phyloP scores from a whole-genome alignment of 2,329 filamentous ascomycete species.

The Aschersonia sp. region DNA sequence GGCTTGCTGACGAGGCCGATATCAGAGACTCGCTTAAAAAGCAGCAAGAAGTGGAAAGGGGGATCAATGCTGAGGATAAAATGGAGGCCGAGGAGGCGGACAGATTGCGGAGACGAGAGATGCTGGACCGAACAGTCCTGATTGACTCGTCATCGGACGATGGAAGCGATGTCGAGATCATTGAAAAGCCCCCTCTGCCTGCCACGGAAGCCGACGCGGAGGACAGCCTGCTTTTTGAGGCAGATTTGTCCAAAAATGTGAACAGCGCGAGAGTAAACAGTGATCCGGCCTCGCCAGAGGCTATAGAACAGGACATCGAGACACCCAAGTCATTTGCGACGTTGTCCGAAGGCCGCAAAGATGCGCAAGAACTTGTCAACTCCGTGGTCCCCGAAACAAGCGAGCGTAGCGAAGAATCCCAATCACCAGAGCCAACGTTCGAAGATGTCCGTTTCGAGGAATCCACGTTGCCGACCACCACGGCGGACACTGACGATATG shows the following conservation, averaged over 20 bases:
- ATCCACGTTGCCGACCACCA: neutral
- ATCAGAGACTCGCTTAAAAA: constrained; percentile 49
- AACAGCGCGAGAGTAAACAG: neutral
- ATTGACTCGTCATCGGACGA: constrained; percentile 48
- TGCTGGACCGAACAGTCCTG: constrained; percentile 39
- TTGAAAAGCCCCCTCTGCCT: constrained; percentile 30
- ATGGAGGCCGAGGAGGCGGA: constrained; percentile 42
- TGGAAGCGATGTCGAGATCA: constrained; percentile 41
- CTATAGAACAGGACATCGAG: neutral
- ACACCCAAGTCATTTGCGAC: too few species aligned
- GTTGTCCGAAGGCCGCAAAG: too few species aligned
- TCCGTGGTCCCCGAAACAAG: neutral
- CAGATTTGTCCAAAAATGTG: neutral
- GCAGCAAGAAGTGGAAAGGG: constrained; percentile 38
- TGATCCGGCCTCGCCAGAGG: neutral
- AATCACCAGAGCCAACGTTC: constrained; percentile 21
- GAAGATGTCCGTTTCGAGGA: constrained; percentile 19
- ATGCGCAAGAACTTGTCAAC: too few species aligned
- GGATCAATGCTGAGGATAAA: constrained; percentile 51
- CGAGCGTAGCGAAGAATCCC: constrained; percentile 8
- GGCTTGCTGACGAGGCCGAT: constrained; percentile 53
- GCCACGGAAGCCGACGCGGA: constrained; percentile 3
- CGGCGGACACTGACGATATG: neutral
- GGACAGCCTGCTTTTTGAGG: neutral
- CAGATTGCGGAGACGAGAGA: constrained; percentile 25